Conservation (phyloP, 2,329 filamentous ascomycete species). For the Cladophialophora psammophila region DNA sequence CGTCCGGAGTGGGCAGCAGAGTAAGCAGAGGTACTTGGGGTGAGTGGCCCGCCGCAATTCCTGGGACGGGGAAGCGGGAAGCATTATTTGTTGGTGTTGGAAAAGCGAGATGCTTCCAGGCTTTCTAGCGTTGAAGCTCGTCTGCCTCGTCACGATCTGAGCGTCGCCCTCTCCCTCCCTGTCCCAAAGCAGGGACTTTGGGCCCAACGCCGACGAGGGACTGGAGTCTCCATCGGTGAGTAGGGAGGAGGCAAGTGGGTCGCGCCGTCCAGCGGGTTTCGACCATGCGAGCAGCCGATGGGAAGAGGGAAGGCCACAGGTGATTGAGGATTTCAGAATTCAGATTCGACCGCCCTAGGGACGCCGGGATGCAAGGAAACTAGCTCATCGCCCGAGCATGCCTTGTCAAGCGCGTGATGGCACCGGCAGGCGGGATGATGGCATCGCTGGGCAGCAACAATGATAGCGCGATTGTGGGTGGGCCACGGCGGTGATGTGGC, state of each 20-base stretch:
- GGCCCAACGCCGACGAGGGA: constrained; percentile 29
- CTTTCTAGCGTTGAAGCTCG: constrained; percentile 34
- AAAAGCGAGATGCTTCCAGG: constrained; percentile 36
- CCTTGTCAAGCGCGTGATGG: constrained; percentile 36
- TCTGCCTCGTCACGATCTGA: constrained; percentile 37
- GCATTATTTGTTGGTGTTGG: constrained; percentile 30
- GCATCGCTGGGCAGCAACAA: constrained; percentile 37
- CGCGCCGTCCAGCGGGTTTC: constrained; percentile 32
- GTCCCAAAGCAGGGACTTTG: constrained; percentile 27
- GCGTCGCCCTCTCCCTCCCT: constrained; percentile 18
- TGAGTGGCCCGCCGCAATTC: constrained; percentile 31
- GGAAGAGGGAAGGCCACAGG: constrained; percentile 23
- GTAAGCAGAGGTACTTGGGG: constrained; percentile 33
- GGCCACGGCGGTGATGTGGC: constrained; percentile 35
- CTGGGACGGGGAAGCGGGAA: constrained; percentile 38
- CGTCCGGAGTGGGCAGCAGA: constrained; percentile 31
- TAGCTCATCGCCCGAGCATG: constrained; percentile 31
- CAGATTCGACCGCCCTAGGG: constrained; percentile 17
- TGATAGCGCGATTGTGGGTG: constrained; percentile 29
- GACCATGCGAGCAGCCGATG: constrained; percentile 28
- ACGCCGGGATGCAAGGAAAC: constrained; percentile 18
- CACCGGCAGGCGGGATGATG: constrained; percentile 36
- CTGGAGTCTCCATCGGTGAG: constrained; percentile 26
- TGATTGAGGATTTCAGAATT: constrained; percentile 24
- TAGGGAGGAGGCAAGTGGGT: constrained; percentile 31